Evolutionary conservation across 2,329 filamentous ascomycete species (phyloP).

Genomic region (Talaromyces marneffei): DNA sequence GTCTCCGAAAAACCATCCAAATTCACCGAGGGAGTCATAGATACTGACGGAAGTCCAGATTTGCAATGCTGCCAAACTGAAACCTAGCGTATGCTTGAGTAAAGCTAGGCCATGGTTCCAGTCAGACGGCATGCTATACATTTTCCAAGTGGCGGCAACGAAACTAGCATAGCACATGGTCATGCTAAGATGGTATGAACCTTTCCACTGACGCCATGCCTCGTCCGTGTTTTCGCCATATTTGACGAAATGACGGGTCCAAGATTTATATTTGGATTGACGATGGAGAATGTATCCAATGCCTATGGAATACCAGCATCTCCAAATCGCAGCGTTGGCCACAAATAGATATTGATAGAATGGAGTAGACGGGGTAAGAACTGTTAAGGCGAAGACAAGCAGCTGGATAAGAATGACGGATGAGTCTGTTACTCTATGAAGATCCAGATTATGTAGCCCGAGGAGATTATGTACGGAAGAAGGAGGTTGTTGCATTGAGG

Average conservation of each 20-base stretch:
- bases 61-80: slow-evolving; percentile 75
- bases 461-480: slow-evolving; percentile 75
- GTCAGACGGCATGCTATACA: slow-evolving; percentile 80
- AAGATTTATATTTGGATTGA: slow-evolving; percentile 86
- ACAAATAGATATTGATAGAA: slow-evolving; percentile 74
- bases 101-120: slow-evolving; percentile 83
- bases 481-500: slow-evolving; percentile 50
- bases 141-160: slow-evolving; percentile 88
- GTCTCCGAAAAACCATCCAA: slow-evolving; percentile 98
- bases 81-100: slow-evolving; percentile 79
- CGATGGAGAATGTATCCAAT: slow-evolving; percentile 77
- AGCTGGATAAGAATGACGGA: slow-evolving; percentile 69
- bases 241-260: slow-evolving; percentile 97
- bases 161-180: slow-evolving; percentile 85
- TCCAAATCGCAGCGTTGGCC: slow-evolving; percentile 72
- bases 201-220: slow-evolving; percentile 97
- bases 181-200: slow-evolving; percentile 88
- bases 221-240: slow-evolving; percentile 85
- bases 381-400: slow-evolving; percentile 67
- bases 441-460: slow-evolving; percentile 75
- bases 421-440: slow-evolving; percentile 80
- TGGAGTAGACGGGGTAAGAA: slow-evolving; percentile 70
- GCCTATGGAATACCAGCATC: slow-evolving; percentile 85
- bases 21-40: slow-evolving; percentile 92
- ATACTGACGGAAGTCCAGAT: slow-evolving; percentile 90